Conservation (phyloP, 169 alveolate species). For the Cytauxzoon felis region DNA sequence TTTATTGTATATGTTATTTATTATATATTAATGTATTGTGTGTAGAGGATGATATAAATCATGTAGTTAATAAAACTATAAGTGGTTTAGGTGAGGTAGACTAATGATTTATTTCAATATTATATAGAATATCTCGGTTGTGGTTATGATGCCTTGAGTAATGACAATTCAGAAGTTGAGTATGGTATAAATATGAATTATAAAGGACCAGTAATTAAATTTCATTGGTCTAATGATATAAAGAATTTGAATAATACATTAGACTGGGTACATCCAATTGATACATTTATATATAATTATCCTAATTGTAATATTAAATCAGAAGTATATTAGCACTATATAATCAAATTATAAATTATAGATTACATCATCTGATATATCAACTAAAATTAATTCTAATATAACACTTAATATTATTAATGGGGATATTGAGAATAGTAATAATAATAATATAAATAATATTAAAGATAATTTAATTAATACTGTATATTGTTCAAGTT, state of each 20-base stretch:
- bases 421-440: not conserved
- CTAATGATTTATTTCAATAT: not conserved
- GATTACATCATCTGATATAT: not conserved
- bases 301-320: constrained; percentile 22
- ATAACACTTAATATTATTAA: not conserved
- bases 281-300: constrained; percentile 13
- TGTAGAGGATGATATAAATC: not conserved
- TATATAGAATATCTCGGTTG: constrained; percentile 39
- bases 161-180: not conserved
- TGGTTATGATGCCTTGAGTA: constrained; percentile 20
- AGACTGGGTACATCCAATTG: constrained; percentile 19
- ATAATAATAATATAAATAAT: not conserved
- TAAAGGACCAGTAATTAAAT: constrained; percentile 24
- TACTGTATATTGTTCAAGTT: constrained; percentile 12
- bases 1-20: not conserved
- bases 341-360: not conserved
- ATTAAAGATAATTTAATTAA: not conserved
- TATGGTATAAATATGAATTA: constrained; percentile 1
- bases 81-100: not conserved
- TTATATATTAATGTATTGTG: not conserved
- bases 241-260: constrained; percentile 38
- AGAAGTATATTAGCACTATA: not conserved
- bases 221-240: constrained; percentile 14
- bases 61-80: constrained; percentile 1
- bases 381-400: not conserved